Evolutionary conservation across 495 filamentous ascomycete species (phyloP), one percentile per base, ranked within the genome.

Genomic region (Aspergillus campestris): DNA sequence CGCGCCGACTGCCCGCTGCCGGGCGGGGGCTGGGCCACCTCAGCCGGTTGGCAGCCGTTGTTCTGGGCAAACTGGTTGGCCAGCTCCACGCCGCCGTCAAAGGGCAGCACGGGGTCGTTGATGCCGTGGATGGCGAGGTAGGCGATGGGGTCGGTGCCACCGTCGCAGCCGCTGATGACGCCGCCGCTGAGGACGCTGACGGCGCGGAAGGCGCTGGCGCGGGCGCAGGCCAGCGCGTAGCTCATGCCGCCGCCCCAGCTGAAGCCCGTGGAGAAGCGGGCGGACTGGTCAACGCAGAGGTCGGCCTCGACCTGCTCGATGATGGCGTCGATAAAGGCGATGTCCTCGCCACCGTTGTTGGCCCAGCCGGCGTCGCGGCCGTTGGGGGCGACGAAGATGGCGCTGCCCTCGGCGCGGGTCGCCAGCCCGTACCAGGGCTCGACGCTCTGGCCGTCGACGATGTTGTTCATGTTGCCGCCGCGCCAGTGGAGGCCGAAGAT

Each of bases 181-280:
- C 50, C 61, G 7, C 68, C 72, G 1, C 69, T 73, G 14, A 75
- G 38, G 0, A 65, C 67, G 11, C 65, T 67, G 1, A 76, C 63
- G 11, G 68, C 72, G 11, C 65, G 67, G 48, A 74, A 62, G 30
- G 53, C 53, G 30, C 65, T 59, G 1, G 62, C 54, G 1, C 61
- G 60, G 0, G 69, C 52, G 38, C 72, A 76, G 7, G 72, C 71
- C 10, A 75, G 42, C 5, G 64, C 50, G 42, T 61, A 74, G 10
- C 65, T 70, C 71, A 74, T 74, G 30, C 60, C 65, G n/a, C 59
- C 72, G 27, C 72, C 72, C 54, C 67, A 76, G 52, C 63, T 68
- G 57, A 71, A 76, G 9, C 72, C 72, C 5, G 63, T 70, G 1
- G 69, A 62, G 60, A 71, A 76, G 44, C 66, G 57, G n/a, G 65